Evolutionary conservation across 768 basidiomycete genomes (phyloP), one percentile per base, ranked within the genome.

Genomic region (Ephemerocybe angulata): DNA sequence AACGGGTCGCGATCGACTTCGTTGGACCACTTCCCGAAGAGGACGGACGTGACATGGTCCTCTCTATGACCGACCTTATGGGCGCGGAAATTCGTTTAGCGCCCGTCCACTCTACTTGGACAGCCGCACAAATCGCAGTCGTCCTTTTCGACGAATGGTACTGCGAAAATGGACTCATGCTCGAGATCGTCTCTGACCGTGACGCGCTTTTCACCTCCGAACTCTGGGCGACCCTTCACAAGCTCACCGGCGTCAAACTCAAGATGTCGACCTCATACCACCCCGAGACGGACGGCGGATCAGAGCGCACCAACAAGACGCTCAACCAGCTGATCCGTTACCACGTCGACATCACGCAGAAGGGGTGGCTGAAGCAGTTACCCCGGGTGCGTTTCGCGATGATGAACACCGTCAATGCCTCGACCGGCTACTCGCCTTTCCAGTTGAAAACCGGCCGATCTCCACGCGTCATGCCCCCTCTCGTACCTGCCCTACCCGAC

Each of bases 231-330:
- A 50, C 60, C 6, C 56, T 75, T 0, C 55, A 64, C 46, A 46
- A 50, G 6, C 56, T 67, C 0, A 66, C 70, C 3, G 68, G 73
- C 0, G 57, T 70, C 1, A 60, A 66, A 3, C 51, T 73, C n/a
- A n/a, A n/a, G n/a, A n/a, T n/a, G n/a, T n/a, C n/a, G n/a, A n/a
- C n/a, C n/a, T n/a, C n/a, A n/a, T 75, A 66, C 40, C 75, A 78
- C 31, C 74, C 72, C 0, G 62, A 78, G 46, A 76, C 72, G 0
- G 70, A 77, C 53, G 74, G 75, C 0, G 30, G 62, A 1, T 72
- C 66, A 22, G 69, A 78, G 54, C 51, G 63, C 0, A 67, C 65
- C 0, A 75, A 76, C 58, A 70, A 71, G 28, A 75, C 70, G 0
- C 44, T 75, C 0, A 63, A 57, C 27, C 72, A 76, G 48, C 47